Base-by-base conservation (phyloP, 2,329 filamentous ascomycete genomes). In the Paracorniculantispora psalliotae region DNA sequence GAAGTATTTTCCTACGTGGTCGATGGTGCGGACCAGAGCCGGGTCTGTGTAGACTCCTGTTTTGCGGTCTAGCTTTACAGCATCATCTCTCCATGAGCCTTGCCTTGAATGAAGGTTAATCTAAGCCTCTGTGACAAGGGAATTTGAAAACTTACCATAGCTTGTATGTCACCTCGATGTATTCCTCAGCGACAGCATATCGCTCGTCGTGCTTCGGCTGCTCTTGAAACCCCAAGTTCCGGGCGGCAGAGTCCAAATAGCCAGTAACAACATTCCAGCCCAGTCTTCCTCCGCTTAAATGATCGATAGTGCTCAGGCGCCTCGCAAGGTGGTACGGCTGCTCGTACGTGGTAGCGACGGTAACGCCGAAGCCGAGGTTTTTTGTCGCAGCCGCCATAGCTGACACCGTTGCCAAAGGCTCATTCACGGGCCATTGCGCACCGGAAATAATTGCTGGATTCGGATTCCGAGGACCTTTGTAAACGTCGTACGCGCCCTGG, bases 341-440 rank as follows among this genome's bases (percentile, higher is more conserved):
- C 67, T 89, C 86, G 62, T 89, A 90, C 0, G 84, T 88, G 0
- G 86, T 88, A 1, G 82, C 81, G 0, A 86, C 80, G 0, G 87
- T 89, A 1, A 89, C 83, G 0, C 86, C 86, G 61, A 90, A 89
- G 0, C 81, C 83, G n/a, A 90, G 79, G 60, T 77, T 87, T 63
- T 82, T 80, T 0, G 87, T 89, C 0, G 77, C 86, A 1, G 86
- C 85, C 1, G 86, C 86, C 85, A 89, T 87, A 2, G 86, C 85
- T 2, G 85, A 78, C 0, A 89, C 76, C 2, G 85, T 78, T 7
- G 68, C 62, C 1, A 89, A 67, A 0, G 86, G 86, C 67, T 90
- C 86, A 61, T 87, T 88, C n/a, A 89, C 83, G 0, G 87, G 87
- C 80, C 84, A 89, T 69, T 90, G 87, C 0, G 86, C 84, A 1